Evolutionary conservation across 768 basidiomycete genomes (phyloP).

Genomic region (Agaricus bisporus): DNA sequence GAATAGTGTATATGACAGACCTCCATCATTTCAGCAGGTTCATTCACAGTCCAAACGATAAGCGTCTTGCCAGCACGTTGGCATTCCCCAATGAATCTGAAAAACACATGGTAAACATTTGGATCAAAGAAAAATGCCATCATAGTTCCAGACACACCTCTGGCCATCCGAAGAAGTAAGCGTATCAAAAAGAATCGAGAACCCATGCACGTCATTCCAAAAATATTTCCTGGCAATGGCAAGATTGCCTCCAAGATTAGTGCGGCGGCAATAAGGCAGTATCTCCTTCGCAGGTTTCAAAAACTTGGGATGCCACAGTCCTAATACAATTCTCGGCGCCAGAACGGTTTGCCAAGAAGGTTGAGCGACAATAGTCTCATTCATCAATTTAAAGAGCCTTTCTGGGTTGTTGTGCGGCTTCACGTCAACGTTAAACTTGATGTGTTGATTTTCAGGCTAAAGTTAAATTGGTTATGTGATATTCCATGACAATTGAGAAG

Average conservation of each 20-base stretch:
- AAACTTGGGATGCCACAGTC: conserved; percentile 91
- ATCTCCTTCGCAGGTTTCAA: conserved; percentile 65
- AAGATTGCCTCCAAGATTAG: conserved; percentile 76
- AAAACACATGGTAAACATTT: conserved; percentile 1
- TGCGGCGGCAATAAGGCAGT: conserved; percentile 78
- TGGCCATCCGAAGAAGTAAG: conserved; percentile 71
- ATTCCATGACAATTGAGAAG: background rate
- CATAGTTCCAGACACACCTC: conserved; percentile 36
- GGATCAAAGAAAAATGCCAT: background rate
- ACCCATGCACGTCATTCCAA: conserved; percentile 81
- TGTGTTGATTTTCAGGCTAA: conserved; percentile 69
- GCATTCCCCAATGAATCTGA: conserved; percentile 78
- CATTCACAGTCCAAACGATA: conserved; percentile 97
- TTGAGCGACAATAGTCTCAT: conserved; percentile 56
- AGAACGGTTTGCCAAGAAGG: conserved; percentile 68
- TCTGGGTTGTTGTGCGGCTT: conserved; percentile 91
- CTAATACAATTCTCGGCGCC: conserved; percentile 75
- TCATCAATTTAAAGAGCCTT: conserved; percentile 77
- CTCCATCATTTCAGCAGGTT: conserved; percentile 86
- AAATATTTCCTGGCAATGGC: conserved; percentile 79
- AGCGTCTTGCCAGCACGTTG: conserved; percentile 72
- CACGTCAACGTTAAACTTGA: conserved; percentile 85
- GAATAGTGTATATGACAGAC: conserved; percentile 24
- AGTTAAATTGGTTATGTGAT: background rate
- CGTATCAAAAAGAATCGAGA: conserved; percentile 75